Conservation (phyloP, 176 grass and related monocot species). For the Oryza officinalis region DNA sequence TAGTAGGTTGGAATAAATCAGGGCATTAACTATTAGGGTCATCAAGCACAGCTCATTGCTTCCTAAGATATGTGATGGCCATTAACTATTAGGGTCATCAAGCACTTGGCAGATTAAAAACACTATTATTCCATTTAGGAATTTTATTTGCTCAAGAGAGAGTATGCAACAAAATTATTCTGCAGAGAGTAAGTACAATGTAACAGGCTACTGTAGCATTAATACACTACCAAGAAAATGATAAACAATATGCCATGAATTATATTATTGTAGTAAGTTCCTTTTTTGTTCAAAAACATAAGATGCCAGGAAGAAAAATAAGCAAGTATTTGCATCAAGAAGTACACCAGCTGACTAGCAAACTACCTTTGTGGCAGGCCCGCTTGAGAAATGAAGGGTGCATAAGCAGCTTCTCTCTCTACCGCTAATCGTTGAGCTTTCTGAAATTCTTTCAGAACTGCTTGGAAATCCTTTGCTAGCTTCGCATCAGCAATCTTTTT, state of each 20-base stretch:
- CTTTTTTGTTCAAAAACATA: constrained; percentile 2
- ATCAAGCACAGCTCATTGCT: not conserved
- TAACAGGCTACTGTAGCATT: not conserved
- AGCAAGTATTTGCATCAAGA: not conserved
- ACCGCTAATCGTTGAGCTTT: constrained; percentile 83
- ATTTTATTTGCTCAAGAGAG: not conserved
- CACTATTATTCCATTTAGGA: not conserved
- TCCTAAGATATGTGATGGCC: not conserved
- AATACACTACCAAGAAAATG: not conserved
- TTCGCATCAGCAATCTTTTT: constrained; percentile 98
- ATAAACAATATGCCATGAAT: not conserved
- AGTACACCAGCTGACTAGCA: not conserved
- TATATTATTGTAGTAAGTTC: not conserved
- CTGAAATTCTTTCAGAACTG: constrained; percentile 91
- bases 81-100: not conserved
- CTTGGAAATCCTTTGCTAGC: constrained; percentile 97
- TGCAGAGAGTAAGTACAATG: not conserved
- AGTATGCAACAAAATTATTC: not conserved
- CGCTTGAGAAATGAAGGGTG: constrained; percentile 73
- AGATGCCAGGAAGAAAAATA: not conserved
- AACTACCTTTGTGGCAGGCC: constrained; percentile 69
- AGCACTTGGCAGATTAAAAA: not conserved
- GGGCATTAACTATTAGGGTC: not conserved
- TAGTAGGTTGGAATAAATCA: not conserved
- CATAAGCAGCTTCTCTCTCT: constrained; percentile 95